phyloP scores from a whole-genome alignment of 2,329 filamentous ascomycete genomes.

The Fusarium agapanthi region DNA sequence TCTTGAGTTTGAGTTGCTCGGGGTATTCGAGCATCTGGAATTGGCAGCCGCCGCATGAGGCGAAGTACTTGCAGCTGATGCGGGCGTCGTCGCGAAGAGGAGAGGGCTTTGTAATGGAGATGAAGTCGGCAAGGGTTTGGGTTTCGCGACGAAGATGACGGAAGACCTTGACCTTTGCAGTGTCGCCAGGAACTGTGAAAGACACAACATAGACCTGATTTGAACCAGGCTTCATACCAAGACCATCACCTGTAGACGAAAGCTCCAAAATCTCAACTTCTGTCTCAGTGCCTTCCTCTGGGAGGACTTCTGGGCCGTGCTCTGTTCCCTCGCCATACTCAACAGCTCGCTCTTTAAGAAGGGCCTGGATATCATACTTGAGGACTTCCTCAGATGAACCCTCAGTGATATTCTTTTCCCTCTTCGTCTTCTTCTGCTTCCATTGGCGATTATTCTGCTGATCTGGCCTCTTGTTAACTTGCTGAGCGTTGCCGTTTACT shows the following conservation, averaged over 20 bases:
- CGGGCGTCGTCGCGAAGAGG: slow-evolving; percentile 79
- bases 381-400: slow-evolving; percentile 75
- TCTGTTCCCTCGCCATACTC: slow-evolving; percentile 42
- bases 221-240: slow-evolving; percentile 75
- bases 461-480: slow-evolving; percentile 40
- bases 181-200: slow-evolving; percentile 87
- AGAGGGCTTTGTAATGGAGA: slow-evolving; percentile 79
- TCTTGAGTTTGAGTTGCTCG: slow-evolving; percentile 87
- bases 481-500: slow-evolving; percentile 5
- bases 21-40: slow-evolving; percentile 95
- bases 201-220: slow-evolving; percentile 82
- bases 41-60: slow-evolving; percentile 89
- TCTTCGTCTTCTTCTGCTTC: slow-evolving; percentile 64
- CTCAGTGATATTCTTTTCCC: slow-evolving; percentile 66
- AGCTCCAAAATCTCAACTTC: slow-evolving; percentile 83
- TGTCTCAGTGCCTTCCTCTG: slow-evolving; percentile 76
- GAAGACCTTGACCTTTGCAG: slow-evolving; percentile 79
- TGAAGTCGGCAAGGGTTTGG: slow-evolving; percentile 83
- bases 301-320: slow-evolving; percentile 55
- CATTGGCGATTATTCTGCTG: slow-evolving; percentile 37
- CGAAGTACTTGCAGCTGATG: slow-evolving; percentile 86
- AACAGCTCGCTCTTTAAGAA: slow-evolving; percentile 56
- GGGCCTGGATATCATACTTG: slow-evolving; percentile 66
- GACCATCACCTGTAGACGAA: slow-evolving; percentile 91
- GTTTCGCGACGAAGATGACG: slow-evolving; percentile 71